phyloP scores from a whole-genome alignment of 2,329 filamentous ascomycete species.

The Nemania serpens region DNA sequence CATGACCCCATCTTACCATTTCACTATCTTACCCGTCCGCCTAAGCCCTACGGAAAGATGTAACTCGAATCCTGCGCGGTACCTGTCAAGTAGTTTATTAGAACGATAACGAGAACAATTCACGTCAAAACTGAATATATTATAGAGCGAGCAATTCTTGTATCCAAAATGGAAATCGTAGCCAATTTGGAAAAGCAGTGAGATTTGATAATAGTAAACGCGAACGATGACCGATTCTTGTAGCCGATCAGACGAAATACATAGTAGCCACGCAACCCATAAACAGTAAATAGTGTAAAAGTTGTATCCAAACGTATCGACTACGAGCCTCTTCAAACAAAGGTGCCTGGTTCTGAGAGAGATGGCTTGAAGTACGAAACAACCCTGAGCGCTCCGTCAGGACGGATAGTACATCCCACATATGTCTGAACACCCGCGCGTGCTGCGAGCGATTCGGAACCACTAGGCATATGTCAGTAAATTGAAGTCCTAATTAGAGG shows the following conservation, averaged over 20 bases:
- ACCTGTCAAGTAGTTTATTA: too few relatives aligned
- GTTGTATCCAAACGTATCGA: background rate
- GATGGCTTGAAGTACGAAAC: constrained; percentile 24
- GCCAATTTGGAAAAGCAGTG: too few relatives aligned
- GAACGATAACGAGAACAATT: too few relatives aligned
- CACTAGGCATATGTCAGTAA: constrained; percentile 10
- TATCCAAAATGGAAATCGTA: background rate
- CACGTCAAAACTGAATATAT: too few relatives aligned
- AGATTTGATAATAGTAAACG: background rate
- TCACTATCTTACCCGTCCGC: too few relatives aligned
- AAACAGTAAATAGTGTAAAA: background rate
- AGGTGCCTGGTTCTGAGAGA: background rate
- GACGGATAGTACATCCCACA: constrained; percentile 18
- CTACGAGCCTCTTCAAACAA: background rate
- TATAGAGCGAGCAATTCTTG: too few relatives aligned
- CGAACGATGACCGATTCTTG: too few relatives aligned
- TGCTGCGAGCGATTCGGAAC: background rate
- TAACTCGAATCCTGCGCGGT: too few relatives aligned
- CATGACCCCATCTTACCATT: background rate
- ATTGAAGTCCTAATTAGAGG: background rate
- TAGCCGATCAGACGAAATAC: background rate
- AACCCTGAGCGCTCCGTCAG: constrained; percentile 13
- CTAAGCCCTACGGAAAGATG: too few relatives aligned
- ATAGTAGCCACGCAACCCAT: background rate
- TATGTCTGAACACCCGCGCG: constrained; percentile 12